These are phyloP conservation scores for Exidia glandulosa DNA, from an alignment of 768 basidiomycete genomes.

Conservation along the genomic window DNA sequence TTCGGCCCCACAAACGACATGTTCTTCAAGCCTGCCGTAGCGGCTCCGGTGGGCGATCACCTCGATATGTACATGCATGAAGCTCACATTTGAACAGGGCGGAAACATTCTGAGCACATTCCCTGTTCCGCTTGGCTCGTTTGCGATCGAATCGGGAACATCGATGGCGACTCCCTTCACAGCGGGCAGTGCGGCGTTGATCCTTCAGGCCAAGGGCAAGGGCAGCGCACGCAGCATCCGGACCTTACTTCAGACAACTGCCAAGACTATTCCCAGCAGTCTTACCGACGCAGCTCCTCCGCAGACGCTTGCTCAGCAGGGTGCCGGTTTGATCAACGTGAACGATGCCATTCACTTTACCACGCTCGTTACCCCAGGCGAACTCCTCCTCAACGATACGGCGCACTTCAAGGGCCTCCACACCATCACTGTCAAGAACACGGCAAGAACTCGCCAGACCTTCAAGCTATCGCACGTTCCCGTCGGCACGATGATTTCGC, in stretches of 20 bases:
- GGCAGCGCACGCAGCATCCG: conserved; percentile 22
- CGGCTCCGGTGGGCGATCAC: not conserved
- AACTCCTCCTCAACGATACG: conserved; percentile 57
- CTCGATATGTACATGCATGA: not conserved
- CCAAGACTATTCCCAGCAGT: conserved; percentile 30
- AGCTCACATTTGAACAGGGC: conserved; percentile 14
- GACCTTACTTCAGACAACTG: conserved; percentile 39
- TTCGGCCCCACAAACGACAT: conserved; percentile 54
- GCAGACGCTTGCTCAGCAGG: conserved; percentile 42
- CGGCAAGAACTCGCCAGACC: conserved; percentile 27
- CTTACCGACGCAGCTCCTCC: conserved; percentile 38
- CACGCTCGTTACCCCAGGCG: conserved; percentile 41
- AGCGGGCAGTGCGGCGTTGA: conserved; percentile 34
- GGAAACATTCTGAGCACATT: conserved; percentile 39
- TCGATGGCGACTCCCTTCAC: conserved; percentile 33
- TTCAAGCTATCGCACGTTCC: conserved; percentile 43
- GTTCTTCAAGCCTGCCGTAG: conserved; percentile 20
- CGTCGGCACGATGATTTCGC: conserved; percentile 43
- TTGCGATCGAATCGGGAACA: conserved; percentile 27
- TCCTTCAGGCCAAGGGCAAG: conserved; percentile 31
- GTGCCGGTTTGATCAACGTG: conserved; percentile 46
- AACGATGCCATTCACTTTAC: conserved; percentile 44
- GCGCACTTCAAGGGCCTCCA: conserved; percentile 31
- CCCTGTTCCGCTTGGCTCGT: conserved; percentile 30
- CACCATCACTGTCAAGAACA: conserved; percentile 33